Evolutionary conservation across 73 alveolate species (phyloP).

Genomic region (Stentor coeruleus): DNA sequence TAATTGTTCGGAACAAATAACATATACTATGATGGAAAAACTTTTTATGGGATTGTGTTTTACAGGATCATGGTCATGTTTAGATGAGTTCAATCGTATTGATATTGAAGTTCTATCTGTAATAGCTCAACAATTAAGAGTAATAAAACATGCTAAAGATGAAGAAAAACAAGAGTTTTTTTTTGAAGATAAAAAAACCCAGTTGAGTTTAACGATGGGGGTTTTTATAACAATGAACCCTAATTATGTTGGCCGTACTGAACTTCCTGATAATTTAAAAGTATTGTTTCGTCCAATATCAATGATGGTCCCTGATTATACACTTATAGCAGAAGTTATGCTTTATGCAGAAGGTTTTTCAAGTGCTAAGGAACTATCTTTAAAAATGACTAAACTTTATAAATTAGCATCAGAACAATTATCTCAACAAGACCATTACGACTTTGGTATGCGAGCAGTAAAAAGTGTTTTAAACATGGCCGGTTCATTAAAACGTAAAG

Average conservation of each 20-base stretch:
- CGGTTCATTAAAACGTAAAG: slow-evolving; percentile 89
- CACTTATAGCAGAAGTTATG: slow-evolving; percentile 98
- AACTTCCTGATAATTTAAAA: slow-evolving; percentile 97
- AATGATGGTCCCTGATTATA: slow-evolving; percentile 93
- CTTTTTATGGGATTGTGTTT: slow-evolving; percentile 81
- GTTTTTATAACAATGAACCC: slow-evolving; percentile 99
- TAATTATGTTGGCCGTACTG: slow-evolving; percentile 98
- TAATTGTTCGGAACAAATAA: slow-evolving; percentile 86
- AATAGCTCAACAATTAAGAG: slow-evolving; percentile 92
- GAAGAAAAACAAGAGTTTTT: slow-evolving; percentile 78
- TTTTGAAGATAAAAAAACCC: slow-evolving; percentile 84
- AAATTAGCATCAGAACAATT: slow-evolving; percentile 88
- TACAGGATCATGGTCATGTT: slow-evolving; percentile 97
- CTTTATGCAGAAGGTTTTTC: slow-evolving; percentile 96
- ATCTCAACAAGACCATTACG: slow-evolving; percentile 97
- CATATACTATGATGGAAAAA: slow-evolving; percentile 79
- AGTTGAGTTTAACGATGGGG: slow-evolving; percentile 84
- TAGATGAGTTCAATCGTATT: slow-evolving; percentile 98
- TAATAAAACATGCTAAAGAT: slow-evolving; percentile 93
- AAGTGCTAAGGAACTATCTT: slow-evolving; percentile 90
- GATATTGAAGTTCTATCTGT: slow-evolving; percentile 97
- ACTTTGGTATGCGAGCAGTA: slow-evolving; percentile 99
- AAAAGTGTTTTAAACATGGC: slow-evolving; percentile 97
- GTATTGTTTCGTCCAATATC: slow-evolving; percentile 88
- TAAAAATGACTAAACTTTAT: slow-evolving; percentile 92